Evolutionary conservation across 352 stramenopile genomes (phyloP).

Genomic region (Phytophthora hybrid): DNA sequence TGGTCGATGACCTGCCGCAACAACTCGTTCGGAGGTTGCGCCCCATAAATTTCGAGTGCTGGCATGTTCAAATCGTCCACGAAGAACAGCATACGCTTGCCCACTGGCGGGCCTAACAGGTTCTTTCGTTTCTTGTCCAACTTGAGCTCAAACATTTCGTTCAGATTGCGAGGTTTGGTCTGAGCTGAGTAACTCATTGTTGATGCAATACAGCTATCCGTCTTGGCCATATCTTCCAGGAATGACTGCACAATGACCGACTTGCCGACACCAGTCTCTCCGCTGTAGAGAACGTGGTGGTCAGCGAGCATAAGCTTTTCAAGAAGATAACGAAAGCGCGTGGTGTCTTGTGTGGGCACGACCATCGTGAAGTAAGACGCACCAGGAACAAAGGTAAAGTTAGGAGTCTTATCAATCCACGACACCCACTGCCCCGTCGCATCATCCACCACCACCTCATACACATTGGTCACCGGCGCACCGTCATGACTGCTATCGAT

Average conservation of each 20-base stretch:
- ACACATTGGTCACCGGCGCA: constrained; percentile 76
- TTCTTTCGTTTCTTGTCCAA: constrained; percentile 91
- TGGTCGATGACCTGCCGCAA: constrained; percentile 93
- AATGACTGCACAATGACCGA: constrained; percentile 93
- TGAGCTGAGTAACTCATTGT: constrained; percentile 93
- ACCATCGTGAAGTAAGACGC: constrained; percentile 96
- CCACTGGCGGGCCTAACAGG: constrained; percentile 69
- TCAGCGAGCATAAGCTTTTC: constrained; percentile 87
- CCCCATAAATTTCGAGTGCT: constrained; percentile 92
- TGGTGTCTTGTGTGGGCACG: constrained; percentile 95
- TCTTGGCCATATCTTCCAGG: constrained; percentile 89
- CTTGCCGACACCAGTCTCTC: constrained; percentile 94
- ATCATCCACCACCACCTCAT: constrained; percentile 88
- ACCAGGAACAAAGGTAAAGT: constrained; percentile 86
- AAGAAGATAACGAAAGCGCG: constrained; percentile 94
- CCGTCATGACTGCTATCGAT: constrained; percentile 60
- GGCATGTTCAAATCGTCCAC: constrained; percentile 96
- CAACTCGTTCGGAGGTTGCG: constrained; percentile 93
- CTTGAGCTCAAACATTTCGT: constrained; percentile 85
- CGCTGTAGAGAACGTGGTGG: constrained; percentile 90
- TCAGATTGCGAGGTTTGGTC: constrained; percentile 86
- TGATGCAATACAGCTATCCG: constrained; percentile 77
- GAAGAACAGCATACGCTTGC: constrained; percentile 89
- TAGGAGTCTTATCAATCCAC: constrained; percentile 90
- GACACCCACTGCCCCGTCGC: constrained; percentile 74